These are phyloP conservation scores for Neurospora sp. DNA, from an alignment of 2,329 filamentous ascomycete genomes.

Conservation along the genomic window DNA sequence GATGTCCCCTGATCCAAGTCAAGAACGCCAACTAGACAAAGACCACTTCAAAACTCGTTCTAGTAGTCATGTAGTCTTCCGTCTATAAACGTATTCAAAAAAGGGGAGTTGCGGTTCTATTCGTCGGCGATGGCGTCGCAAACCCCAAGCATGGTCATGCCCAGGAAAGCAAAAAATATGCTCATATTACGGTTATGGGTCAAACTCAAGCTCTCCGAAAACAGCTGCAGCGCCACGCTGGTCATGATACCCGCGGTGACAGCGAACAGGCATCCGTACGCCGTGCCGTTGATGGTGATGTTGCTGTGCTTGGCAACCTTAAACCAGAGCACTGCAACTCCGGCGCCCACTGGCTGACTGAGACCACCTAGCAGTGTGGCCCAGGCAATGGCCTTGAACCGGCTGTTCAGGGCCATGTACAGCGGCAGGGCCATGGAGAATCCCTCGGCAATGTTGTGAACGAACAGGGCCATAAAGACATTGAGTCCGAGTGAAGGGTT, in stretches of 20 bases:
- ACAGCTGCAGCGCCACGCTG: conserved; percentile 80
- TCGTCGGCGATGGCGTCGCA: conserved; percentile 51
- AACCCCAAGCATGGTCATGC: conserved; percentile 79
- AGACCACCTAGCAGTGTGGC: conserved; percentile 75
- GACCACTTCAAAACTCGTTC: neutral
- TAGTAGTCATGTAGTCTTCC: neutral
- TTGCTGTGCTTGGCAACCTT: conserved; percentile 49
- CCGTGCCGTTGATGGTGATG: conserved; percentile 41
- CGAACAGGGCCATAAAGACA: conserved; percentile 90
- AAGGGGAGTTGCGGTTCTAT: neutral
- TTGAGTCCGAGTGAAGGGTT: conserved; percentile 81
- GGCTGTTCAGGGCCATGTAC: conserved; percentile 79
- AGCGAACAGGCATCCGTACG: conserved; percentile 77
- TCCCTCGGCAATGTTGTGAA: conserved; percentile 96
- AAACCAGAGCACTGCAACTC: conserved; percentile 78
- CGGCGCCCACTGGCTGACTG: conserved; percentile 80
- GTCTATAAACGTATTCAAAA: neutral
- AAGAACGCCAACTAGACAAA: neutral
- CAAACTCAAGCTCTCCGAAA: conserved; percentile 74
- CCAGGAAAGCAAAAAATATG: conserved; percentile 70
- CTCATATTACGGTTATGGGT: conserved; percentile 71
- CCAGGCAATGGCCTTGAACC: conserved; percentile 75
- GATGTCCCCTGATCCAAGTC: neutral
- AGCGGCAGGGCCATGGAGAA: conserved; percentile 89
- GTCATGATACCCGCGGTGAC: conserved; percentile 91